Evolutionary conservation across 805 yeast species (phyloP), one percentile per base, ranked within the genome.

Genomic region (Candida koratica): DNA sequence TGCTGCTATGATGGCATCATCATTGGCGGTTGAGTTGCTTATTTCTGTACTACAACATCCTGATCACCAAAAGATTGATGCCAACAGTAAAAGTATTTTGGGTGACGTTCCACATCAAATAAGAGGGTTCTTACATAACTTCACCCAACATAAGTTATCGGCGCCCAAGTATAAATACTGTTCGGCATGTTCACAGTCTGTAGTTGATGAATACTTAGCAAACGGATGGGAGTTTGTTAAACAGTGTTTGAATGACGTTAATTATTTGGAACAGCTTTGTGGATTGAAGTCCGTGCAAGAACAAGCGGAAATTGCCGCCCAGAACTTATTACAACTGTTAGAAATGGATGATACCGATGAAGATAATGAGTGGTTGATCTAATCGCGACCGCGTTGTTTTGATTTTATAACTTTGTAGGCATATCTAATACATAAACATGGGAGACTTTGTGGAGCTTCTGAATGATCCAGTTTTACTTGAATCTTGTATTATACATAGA

Each of bases 21-120:
- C 96, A 0, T 62, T 81, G 24, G 95, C 95, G 0, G 95, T 85
- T 1, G 98, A 93, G 55, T 60, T 93, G 5, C 52, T 87, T 42
- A 84, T 84, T 0, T 76, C 93, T 1, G 43, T 85, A 0, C 49
- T 86, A 25, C 97, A 90, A 55, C 82, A 81, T 46, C 77, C 77
- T 0, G 16, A 15, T 4, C 19, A 14, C 13, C 20, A 73, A 16
- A 48, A 52, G 17, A 79, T 79, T 0, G 67, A 60, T 20, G 35
- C 36, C n/a, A 28, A 37, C 11, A 29, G 49, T n/a, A 17, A 38
- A 10, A 42, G 48, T 10, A 57, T 47, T 5, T 59, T 90, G 16
- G 96, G 97, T 0, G 74, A 71, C 1, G 59, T 80, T 2, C 95
- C 96, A 0, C 98, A 90, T 57, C 98, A 94, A 55, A 66, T 93